Conservation (phyloP, 169 alveolate genomes). For the Plasmodium vivax region DNA sequence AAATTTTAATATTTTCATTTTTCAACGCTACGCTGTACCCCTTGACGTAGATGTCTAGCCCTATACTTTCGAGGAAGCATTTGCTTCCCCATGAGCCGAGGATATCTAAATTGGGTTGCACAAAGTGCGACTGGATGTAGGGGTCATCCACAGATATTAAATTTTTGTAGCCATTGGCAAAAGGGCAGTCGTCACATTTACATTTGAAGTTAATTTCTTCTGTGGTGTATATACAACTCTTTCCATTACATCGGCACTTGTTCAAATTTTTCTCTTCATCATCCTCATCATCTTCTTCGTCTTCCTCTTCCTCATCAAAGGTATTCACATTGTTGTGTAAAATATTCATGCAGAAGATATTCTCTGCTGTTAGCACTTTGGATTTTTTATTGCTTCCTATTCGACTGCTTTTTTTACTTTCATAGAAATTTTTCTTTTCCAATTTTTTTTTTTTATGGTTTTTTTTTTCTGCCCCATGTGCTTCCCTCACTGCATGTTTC, state of each 20-base stretch:
- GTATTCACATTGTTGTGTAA: slow-evolving; percentile 74
- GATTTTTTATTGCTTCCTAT: slow-evolving; percentile 21
- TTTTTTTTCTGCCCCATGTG: neutral
- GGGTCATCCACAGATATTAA: slow-evolving; percentile 72
- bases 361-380: slow-evolving; percentile 65
- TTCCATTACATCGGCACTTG: slow-evolving; percentile 72
- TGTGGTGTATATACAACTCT: slow-evolving; percentile 53
- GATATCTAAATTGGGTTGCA: slow-evolving; percentile 78
- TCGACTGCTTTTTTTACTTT: neutral
- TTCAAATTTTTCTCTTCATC: slow-evolving; percentile 59
- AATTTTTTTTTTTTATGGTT: neutral
- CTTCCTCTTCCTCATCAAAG: slow-evolving; percentile 76
- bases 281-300: slow-evolving; percentile 32
- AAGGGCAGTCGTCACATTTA: slow-evolving; percentile 74
- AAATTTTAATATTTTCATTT: slow-evolving; percentile 76
- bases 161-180: slow-evolving; percentile 72
- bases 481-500: neutral
- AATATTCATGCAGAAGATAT: slow-evolving; percentile 69
- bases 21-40: slow-evolving; percentile 83
- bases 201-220: slow-evolving; percentile 75
- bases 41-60: slow-evolving; percentile 77
- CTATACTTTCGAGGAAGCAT: slow-evolving; percentile 81
- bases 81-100: slow-evolving; percentile 86
- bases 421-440: neutral
- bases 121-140: slow-evolving; percentile 73